Percentiles rank a stretch among this genome's conserved stretches.
These are phyloP conservation scores for Suhomyces emberorum DNA, from an alignment of 805 yeast species.

Conservation along the genomic window DNA sequence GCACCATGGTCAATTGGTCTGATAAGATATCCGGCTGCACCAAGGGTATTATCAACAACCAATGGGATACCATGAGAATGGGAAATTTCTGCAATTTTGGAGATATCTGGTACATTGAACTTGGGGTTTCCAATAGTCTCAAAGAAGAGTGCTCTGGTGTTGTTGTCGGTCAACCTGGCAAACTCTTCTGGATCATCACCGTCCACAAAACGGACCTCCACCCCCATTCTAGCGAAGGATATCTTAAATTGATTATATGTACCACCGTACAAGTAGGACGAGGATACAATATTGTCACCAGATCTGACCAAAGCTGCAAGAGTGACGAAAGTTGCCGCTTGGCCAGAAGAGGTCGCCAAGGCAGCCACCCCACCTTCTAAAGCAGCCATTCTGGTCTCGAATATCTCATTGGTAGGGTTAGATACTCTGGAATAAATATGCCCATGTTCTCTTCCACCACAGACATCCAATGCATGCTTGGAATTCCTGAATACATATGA, in stretches of 20 bases:
- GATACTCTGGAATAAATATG: conserved; percentile 84
- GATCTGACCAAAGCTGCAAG: conserved; percentile 76
- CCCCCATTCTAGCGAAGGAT: conserved; percentile 83
- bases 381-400: conserved; percentile 89
- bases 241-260: conserved; percentile 94
- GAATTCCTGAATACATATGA: conserved; percentile 87
- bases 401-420: conserved; percentile 91
- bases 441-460: conserved; percentile 80
- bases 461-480: conserved; percentile 87
- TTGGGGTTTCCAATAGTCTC: conserved; percentile 93
- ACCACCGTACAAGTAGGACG: conserved; percentile 90
- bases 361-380: conserved; percentile 92
- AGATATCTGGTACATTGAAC: conserved; percentile 89
- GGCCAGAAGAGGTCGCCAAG: conserved; percentile 89
- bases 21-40: conserved; percentile 89
- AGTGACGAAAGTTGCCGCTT: conserved; percentile 90
- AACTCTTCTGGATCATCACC: conserved; percentile 76
- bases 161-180: conserved; percentile 70
- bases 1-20: conserved; percentile 88
- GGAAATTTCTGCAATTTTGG: conserved; percentile 67
- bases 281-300: conserved; percentile 88
- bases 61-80: conserved; percentile 86
- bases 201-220: conserved; percentile 77
- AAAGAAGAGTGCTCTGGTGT: conserved; percentile 84
- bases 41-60: conserved; percentile 94